Conservation (phyloP, 257 asterid genomes). For the Solanum etuberosum region DNA sequence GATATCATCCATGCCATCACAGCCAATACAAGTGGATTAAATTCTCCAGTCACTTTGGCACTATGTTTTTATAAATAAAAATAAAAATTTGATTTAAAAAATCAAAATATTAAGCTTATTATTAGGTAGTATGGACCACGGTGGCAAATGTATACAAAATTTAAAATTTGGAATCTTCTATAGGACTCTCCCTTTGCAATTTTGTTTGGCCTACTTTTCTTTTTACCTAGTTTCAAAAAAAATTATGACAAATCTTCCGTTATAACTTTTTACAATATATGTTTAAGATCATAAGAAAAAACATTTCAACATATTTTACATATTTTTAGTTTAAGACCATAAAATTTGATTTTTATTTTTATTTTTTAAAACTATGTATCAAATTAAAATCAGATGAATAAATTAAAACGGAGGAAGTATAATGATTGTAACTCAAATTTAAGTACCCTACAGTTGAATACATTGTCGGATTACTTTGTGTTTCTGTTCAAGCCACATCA, state of each 20-base stretch:
- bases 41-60: background rate
- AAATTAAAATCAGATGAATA: too few relatives aligned
- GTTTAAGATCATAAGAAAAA: too few relatives aligned
- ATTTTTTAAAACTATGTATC: too few relatives aligned
- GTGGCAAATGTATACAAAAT: background rate
- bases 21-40: background rate
- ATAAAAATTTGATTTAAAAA: background rate
- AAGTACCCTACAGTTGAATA: background rate
- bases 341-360: too few relatives aligned
- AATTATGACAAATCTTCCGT: background rate
- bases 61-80: background rate
- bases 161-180: background rate
- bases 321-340: too few relatives aligned
- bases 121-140: background rate
- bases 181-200: background rate
- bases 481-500: background rate
- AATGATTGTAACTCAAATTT: background rate
- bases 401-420: fast-evolving
- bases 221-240: background rate
- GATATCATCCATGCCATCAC: background rate
- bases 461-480: background rate
- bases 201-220: background rate
- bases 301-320: too few relatives aligned
- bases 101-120: background rate
- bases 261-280: too few relatives aligned